These are phyloP conservation scores for Stemphylium vesicarium DNA, from an alignment of 2,329 filamentous ascomycete species.

Conservation along the genomic window DNA sequence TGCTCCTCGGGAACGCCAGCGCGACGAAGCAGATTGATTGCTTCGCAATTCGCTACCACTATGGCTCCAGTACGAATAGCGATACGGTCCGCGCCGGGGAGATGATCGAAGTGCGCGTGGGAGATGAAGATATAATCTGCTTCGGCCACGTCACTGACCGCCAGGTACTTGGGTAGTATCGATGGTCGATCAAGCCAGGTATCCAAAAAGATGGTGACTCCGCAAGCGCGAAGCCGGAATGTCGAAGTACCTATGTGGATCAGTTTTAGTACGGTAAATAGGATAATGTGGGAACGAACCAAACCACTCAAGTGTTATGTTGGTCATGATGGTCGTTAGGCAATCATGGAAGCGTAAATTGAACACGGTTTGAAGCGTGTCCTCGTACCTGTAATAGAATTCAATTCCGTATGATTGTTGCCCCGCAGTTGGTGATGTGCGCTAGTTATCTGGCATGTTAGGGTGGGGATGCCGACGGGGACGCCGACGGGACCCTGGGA, in stretches of 20 bases:
- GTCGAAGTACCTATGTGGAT: background rate
- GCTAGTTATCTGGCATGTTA: too few relatives aligned
- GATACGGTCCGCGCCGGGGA: conserved; percentile 12
- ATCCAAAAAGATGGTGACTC: conserved; percentile 10
- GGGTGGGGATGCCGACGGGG: too few relatives aligned
- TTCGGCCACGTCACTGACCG: conserved; percentile 4
- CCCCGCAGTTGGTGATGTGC: too few relatives aligned
- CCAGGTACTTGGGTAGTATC: background rate
- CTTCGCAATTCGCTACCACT: conserved; percentile 9
- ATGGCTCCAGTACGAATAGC: conserved; percentile 5
- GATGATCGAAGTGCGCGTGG: conserved; percentile 14
- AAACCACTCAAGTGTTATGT: too few relatives aligned
- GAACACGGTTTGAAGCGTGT: too few relatives aligned
- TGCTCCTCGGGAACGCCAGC: conserved; percentile 11
- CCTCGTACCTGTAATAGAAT: too few relatives aligned
- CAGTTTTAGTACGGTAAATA: too few relatives aligned
- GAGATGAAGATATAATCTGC: conserved; percentile 16
- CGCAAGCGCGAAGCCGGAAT: background rate
- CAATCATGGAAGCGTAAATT: too few relatives aligned
- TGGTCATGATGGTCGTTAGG: too few relatives aligned
- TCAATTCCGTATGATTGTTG: too few relatives aligned
- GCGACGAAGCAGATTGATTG: conserved; percentile 1
- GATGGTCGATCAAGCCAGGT: conserved; percentile 11
- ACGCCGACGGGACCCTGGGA: too few relatives aligned
- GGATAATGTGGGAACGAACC: too few relatives aligned